Percentiles rank a stretch among this genome's conserved stretches.
Evolutionary conservation across 1,284 basidiomycete genomes (phyloP).

Genomic region (Irpex sp.): DNA sequence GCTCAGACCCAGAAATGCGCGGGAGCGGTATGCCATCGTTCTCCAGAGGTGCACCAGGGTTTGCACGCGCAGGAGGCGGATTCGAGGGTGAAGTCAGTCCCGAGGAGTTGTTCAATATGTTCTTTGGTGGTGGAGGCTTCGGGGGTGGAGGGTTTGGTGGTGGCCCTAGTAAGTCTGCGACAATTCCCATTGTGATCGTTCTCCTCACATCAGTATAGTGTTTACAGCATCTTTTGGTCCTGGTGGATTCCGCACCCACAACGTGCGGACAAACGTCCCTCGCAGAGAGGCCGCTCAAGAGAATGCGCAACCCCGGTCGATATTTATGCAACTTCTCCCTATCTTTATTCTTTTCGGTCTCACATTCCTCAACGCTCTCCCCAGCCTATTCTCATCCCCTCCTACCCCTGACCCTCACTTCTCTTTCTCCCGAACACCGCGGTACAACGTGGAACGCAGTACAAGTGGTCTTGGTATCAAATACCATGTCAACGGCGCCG

Average conservation of each 20-base stretch:
- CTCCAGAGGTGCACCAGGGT: slow-evolving; percentile 41
- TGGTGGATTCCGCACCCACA: slow-evolving; percentile 70
- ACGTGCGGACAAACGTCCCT: slow-evolving; percentile 37
- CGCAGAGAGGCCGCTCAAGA: slow-evolving; percentile 30
- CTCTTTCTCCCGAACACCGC: slow-evolving; percentile 60
- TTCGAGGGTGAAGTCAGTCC: slow-evolving; percentile 90
- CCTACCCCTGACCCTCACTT: slow-evolving; percentile 79
- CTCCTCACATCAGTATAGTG: slow-evolving; percentile 34
- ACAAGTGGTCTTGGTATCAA: slow-evolving; percentile 69
- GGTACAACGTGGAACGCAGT: slow-evolving; percentile 61
- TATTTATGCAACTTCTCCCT: slow-evolving; percentile 84
- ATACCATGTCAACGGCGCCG: slow-evolving; percentile 83
- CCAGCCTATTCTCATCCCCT: slow-evolving; percentile 66
- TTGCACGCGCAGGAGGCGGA: slow-evolving; percentile 43
- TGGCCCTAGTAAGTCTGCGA: slow-evolving; percentile 43
- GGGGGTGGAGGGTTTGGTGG: slow-evolving; percentile 44
- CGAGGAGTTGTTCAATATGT: slow-evolving; percentile 98
- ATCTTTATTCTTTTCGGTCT: slow-evolving; percentile 81
- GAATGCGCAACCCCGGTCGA: slow-evolving; percentile 55
- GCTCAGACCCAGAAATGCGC: slow-evolving; percentile 83
- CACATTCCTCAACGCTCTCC: slow-evolving; percentile 83
- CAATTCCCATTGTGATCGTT: neutral
- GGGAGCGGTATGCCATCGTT: slow-evolving; percentile 66
- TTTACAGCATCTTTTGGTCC: slow-evolving; percentile 76
- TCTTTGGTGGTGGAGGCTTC: slow-evolving; percentile 80